phyloP scores from a whole-genome alignment of 2,329 filamentous ascomycete species.

The Calonectria hongkongensis region DNA sequence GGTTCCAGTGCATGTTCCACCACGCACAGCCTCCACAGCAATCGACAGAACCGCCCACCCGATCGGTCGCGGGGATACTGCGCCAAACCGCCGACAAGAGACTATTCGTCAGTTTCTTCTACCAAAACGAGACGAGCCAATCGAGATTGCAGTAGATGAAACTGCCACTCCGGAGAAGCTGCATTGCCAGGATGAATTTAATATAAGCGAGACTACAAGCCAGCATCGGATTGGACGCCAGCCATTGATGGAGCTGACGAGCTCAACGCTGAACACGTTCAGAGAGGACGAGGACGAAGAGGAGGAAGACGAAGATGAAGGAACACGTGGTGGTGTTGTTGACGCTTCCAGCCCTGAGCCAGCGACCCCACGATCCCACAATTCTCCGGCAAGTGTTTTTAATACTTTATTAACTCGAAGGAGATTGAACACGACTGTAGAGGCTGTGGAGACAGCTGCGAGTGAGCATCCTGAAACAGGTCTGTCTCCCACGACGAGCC shows the following conservation, averaged over 20 bases:
- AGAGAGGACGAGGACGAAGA: constrained; percentile 45
- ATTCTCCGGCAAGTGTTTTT: neutral
- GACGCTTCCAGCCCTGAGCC: constrained; percentile 34
- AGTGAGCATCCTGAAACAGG: constrained; percentile 31
- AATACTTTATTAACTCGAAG: neutral
- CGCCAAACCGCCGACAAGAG: constrained; percentile 42
- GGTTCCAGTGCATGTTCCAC: constrained; percentile 54
- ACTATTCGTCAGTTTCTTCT: constrained; percentile 59
- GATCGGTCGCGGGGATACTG: constrained; percentile 26
- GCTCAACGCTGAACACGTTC: constrained; percentile 47
- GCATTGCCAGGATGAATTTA: constrained; percentile 32
- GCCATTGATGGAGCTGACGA: constrained; percentile 51
- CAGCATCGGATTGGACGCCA: constrained; percentile 40
- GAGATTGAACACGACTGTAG: neutral
- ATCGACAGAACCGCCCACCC: constrained; percentile 28
- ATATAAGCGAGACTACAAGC: constrained; percentile 34
- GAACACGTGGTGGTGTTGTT: neutral
- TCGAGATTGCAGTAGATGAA: constrained; percentile 60
- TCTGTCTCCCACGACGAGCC: constrained; percentile 33
- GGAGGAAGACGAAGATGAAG: constrained; percentile 20
- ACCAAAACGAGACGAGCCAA: constrained; percentile 48
- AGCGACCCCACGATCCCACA: constrained; percentile 31
- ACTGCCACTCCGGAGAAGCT: constrained; percentile 55
- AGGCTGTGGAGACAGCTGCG: constrained; percentile 1
- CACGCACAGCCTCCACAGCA: constrained; percentile 31